phyloP scores from a whole-genome alignment of 768 basidiomycete species.

The Grammothele lineata region DNA sequence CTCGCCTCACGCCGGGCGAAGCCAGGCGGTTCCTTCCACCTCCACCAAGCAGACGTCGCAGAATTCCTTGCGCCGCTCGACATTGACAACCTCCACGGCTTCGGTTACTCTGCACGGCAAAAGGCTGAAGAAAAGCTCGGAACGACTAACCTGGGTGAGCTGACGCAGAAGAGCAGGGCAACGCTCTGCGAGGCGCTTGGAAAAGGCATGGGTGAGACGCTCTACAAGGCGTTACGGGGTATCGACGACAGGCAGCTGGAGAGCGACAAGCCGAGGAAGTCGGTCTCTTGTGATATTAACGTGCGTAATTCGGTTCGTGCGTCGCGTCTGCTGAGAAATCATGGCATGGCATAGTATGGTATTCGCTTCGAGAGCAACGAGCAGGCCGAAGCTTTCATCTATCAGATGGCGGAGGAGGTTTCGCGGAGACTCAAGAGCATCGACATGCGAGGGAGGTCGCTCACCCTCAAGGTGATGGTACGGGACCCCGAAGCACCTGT shows the following conservation, averaged over 20 bases:
- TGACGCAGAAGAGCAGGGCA: conserved; percentile 58
- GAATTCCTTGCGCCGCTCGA: conserved; percentile 61
- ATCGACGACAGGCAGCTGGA: conserved; percentile 78
- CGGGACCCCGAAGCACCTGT: conserved; percentile 81
- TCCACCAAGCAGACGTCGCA: conserved; percentile 48
- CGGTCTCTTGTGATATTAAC: conserved; percentile 93
- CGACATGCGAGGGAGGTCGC: conserved; percentile 62
- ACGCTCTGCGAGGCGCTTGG: conserved; percentile 73
- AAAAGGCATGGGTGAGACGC: conserved; percentile 73
- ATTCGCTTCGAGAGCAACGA: conserved; percentile 85
- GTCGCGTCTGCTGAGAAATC: neutral
- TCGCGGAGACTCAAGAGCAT: conserved; percentile 63
- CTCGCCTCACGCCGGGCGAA: conserved; percentile 90
- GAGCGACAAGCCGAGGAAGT: conserved; percentile 82
- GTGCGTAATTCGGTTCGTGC: conserved; percentile 42
- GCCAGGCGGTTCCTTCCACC: conserved; percentile 82
- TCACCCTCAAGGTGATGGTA: conserved; percentile 88
- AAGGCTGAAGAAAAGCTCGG: conserved; percentile 83
- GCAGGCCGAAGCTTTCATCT: conserved; percentile 77
- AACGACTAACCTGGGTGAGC: conserved; percentile 62
- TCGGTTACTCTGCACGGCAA: conserved; percentile 69
- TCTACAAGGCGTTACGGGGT: conserved; percentile 82
- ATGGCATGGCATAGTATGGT: conserved; percentile 71
- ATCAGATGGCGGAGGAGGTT: conserved; percentile 75
- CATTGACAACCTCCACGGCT: conserved; percentile 82